Evolutionary conservation across 2,329 filamentous ascomycete genomes (phyloP), one percentile per base, ranked within the genome.

Genomic region (Aspergillus tubingensis): DNA sequence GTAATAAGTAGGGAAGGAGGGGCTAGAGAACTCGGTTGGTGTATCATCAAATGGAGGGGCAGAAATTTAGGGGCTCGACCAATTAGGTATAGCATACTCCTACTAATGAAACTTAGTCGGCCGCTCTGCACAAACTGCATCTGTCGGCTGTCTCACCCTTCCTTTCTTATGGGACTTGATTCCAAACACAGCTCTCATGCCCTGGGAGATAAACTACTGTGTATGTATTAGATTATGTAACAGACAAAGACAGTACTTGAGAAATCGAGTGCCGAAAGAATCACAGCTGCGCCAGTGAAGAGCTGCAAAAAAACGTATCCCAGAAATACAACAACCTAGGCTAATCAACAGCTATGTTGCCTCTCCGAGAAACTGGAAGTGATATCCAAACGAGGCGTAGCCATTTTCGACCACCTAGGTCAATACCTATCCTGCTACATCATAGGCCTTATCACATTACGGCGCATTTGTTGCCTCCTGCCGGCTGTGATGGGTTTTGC

Each of bases 401-500:
- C 21, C 21, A 49, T 49, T 23, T n/a, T 49, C 15, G 44, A 15
- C 21, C 44, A 25, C 5, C 23, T 8, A 23, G 2, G 11, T 30
- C 6, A 15, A 27, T 15, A 17, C 23, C 25, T 49, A 27, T 30
- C 23, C 44, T 23, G 23, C 25, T 27, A 49, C 44, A 27, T 30
- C 21, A 30, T 49, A 30, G 23, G 21, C 23, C 23, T 49, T 49
- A 70, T 84, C 83, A 99, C 95, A 99, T 98, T 69, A 97, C 76
- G 58, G 76, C 70, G 77, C 95, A 98, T 79, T 96, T 96, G 70
- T 87, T 87, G 59, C 89, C 89, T 58, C 88, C 89, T 25, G 91
- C 83, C 7, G 92, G 89, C 79, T 96, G 91, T 70, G 88, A 88
- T 1, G 94, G 93, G 74, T 96, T 96, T 79, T 96, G 91, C 25